These are phyloP conservation scores for Collybiopsis confluens DNA, from an alignment of 768 basidiomycete genomes.

Conservation along the genomic window DNA sequence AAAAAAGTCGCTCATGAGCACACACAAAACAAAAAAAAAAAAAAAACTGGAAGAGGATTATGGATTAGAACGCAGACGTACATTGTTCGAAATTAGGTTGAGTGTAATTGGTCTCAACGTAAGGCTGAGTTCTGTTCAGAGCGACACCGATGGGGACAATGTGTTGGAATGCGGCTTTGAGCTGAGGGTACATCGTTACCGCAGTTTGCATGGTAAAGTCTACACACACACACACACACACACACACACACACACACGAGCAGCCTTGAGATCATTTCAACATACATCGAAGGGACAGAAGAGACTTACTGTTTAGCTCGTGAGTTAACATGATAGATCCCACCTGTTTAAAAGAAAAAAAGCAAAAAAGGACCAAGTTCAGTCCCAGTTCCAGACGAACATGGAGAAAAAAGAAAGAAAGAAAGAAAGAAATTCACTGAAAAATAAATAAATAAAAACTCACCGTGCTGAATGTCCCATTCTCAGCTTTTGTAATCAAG, in stretches of 20 bases:
- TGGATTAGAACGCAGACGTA: conserved; percentile 19
- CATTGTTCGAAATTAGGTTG: conserved; percentile 45
- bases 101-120: conserved; percentile 41
- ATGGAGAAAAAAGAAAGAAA: too few species aligned
- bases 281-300: too few species aligned
- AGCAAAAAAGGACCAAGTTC: too few species aligned
- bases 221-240: too few species aligned
- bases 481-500: conserved; percentile 43
- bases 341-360: conserved; percentile 21
- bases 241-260: too few species aligned
- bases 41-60: neutral
- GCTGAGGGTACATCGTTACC: conserved; percentile 40
- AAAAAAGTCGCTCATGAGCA: too few species aligned
- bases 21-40: neutral
- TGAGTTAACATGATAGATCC: conserved; percentile 56
- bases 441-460: conserved; percentile 6
- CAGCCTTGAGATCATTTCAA: too few species aligned
- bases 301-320: conserved; percentile 42
- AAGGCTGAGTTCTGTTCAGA: conserved; percentile 47
- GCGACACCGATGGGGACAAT: conserved; percentile 53
- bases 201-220: conserved; percentile 56
- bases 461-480: conserved; percentile 37
- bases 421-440: too few species aligned
- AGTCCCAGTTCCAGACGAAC: too few species aligned
- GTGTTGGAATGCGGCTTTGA: conserved; percentile 44